These are phyloP conservation scores for Rosa rugosa DNA, from an alignment of 306 rosid genomes.

Conservation along the genomic window DNA sequence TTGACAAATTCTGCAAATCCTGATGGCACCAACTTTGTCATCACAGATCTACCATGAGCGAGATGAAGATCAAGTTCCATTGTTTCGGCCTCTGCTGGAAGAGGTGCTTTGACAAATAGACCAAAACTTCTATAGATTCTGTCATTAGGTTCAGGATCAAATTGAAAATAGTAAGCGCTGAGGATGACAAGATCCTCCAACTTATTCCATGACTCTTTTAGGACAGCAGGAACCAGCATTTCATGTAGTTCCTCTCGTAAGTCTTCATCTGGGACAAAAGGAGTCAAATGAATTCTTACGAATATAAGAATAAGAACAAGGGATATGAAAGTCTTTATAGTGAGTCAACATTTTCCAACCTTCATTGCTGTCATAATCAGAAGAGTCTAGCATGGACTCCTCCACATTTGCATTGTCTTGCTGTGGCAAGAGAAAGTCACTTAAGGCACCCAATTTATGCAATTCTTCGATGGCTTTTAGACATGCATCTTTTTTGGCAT, in stretches of 20 bases:
- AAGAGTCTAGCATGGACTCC: conserved; percentile 41
- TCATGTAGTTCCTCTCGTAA: conserved; percentile 67
- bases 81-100: conserved; percentile 78
- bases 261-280: conserved; percentile 48
- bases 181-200: conserved; percentile 39
- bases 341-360: conserved; percentile 45
- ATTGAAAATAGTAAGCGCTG: conserved; percentile 62
- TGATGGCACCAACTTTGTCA: conserved; percentile 61
- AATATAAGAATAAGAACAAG: conserved; percentile 23
- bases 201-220: conserved; percentile 53
- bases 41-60: conserved; percentile 80
- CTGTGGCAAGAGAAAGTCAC: conserved; percentile 70
- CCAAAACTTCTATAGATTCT: conserved; percentile 79
- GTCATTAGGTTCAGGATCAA: conserved; percentile 66
- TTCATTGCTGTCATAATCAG: conserved; percentile 57
- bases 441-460: conserved; percentile 75
- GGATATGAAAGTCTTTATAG: conserved; percentile 24
- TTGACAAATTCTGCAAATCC: conserved; percentile 60
- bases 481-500: conserved; percentile 80
- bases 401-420: conserved; percentile 44
- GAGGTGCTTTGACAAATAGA: conserved; percentile 58
- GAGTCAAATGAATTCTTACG: conserved; percentile 22
- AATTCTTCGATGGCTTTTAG: conserved; percentile 82
- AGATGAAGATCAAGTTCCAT: conserved; percentile 89
- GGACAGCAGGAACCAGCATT: conserved; percentile 72